A percentile compares a stretch with the other conserved stretches of the same genome.
Conservation (phyloP, 2,329 filamentous ascomycete genomes). For the Colletotrichum phormii region DNA sequence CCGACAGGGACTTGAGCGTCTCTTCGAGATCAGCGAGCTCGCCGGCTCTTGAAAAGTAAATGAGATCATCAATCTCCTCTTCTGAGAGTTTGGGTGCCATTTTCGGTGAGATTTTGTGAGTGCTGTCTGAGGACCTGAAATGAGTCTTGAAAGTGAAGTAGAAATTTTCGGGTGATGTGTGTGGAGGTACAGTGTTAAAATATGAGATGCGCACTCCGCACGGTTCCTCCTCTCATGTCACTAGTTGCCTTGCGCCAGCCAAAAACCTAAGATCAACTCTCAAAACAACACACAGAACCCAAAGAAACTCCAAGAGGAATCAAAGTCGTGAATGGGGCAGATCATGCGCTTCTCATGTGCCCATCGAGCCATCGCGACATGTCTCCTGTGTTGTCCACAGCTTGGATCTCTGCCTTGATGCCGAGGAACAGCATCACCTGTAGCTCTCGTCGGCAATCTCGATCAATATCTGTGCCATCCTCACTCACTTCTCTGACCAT, state of each 20-base stretch:
- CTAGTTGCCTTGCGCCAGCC: constrained; percentile 2
- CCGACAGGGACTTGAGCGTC: constrained; percentile 68
- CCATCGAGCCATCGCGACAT: constrained; percentile 62
- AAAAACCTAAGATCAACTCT: neutral
- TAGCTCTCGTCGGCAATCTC: constrained; percentile 65
- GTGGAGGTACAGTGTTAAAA: constrained; percentile 36
- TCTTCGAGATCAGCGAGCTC: constrained; percentile 77
- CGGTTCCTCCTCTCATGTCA: constrained; percentile 6
- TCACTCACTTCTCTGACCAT: constrained; percentile 56
- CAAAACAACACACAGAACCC: neutral
- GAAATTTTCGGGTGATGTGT: constrained; percentile 36
- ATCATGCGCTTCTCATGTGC: constrained; percentile 44
- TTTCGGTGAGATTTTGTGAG: constrained; percentile 2
- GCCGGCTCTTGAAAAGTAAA: constrained; percentile 86
- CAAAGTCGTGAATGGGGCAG: too few relatives aligned
- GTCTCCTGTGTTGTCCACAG: constrained; percentile 68
- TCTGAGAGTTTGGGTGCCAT: constrained; percentile 71
- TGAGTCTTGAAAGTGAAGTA: constrained; percentile 16
- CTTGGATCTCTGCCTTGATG: constrained; percentile 82
- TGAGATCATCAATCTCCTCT: constrained; percentile 90
- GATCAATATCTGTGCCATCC: constrained; percentile 43
- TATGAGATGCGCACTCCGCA: constrained; percentile 1
- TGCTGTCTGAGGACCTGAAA: constrained; percentile 11
- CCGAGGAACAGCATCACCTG: constrained; percentile 81
- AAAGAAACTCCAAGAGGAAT: too few relatives aligned